phyloP scores from a whole-genome alignment of 2,329 filamentous ascomycete genomes.

The Epichloe hybrida region DNA sequence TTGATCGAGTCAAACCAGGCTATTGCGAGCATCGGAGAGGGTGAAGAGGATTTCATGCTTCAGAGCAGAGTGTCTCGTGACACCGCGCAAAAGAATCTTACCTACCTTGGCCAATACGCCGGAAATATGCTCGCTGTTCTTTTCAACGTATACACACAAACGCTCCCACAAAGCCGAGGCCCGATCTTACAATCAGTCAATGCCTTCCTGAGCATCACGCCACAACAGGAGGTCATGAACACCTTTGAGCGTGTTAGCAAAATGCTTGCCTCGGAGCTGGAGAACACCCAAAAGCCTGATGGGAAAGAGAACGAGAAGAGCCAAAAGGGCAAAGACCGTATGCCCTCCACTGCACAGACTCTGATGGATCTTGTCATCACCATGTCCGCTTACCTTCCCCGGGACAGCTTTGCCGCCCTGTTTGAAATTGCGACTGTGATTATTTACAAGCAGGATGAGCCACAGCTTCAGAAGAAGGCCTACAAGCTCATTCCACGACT shows the following conservation, averaged over 20 bases:
- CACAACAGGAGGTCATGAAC: slow-evolving; percentile 62
- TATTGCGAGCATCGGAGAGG: slow-evolving; percentile 54
- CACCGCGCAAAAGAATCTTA: slow-evolving; percentile 64
- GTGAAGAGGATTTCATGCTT: slow-evolving; percentile 58
- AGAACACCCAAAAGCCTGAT: slow-evolving; percentile 32
- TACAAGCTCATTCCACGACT: slow-evolving; percentile 95
- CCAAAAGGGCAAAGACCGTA: slow-evolving; percentile 49
- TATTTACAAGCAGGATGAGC: slow-evolving; percentile 68
- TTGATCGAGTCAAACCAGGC: slow-evolving; percentile 86
- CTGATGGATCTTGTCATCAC: slow-evolving; percentile 95
- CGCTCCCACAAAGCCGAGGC: slow-evolving; percentile 79
- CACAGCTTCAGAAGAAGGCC: slow-evolving; percentile 95
- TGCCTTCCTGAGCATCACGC: slow-evolving; percentile 80
- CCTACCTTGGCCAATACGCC: slow-evolving; percentile 66
- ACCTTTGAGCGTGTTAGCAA: slow-evolving; percentile 80
- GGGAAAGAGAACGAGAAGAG: slow-evolving; percentile 57
- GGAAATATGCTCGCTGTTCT: slow-evolving; percentile 87
- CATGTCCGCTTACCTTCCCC: slow-evolving; percentile 77
- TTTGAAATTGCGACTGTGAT: slow-evolving; percentile 80
- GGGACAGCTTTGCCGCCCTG: slow-evolving; percentile 69
- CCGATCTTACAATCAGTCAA: slow-evolving; percentile 92
- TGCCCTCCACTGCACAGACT: slow-evolving; percentile 88
- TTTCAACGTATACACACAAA: slow-evolving; percentile 99
- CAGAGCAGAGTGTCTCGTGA: slow-evolving; percentile 67
- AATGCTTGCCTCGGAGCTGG: slow-evolving; percentile 64